phyloP scores from a whole-genome alignment of 1,284 basidiomycete species.

The Coriolopsis trogii region DNA sequence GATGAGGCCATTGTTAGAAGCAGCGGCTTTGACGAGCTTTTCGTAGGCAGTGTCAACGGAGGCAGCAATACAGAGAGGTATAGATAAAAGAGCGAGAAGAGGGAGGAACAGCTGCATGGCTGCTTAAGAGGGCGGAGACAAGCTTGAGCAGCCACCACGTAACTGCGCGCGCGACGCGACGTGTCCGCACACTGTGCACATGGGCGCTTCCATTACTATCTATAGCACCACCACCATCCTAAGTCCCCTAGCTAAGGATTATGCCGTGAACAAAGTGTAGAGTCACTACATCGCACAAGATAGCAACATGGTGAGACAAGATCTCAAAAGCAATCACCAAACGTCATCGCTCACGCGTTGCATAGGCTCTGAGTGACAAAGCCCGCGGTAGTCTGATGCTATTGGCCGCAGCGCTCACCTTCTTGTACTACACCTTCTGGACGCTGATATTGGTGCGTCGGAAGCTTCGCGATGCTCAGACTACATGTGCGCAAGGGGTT shows the following conservation, averaged over 20 bases:
- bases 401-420: conserved; percentile 73
- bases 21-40: conserved; percentile 66
- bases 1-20: conserved; percentile 76
- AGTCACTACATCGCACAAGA: neutral
- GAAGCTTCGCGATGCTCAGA: too few species aligned
- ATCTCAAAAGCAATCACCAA: neutral
- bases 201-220: too few species aligned
- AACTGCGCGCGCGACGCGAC: conserved; percentile 32
- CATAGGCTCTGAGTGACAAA: conserved; percentile 81
- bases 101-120: conserved; percentile 43
- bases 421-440: conserved; percentile 92
- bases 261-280: neutral
- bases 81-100: conserved; percentile 47
- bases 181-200: conserved; percentile 20
- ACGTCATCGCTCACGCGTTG: neutral
- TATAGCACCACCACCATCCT: too few species aligned
- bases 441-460: conserved; percentile 87
- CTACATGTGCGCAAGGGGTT: too few species aligned
- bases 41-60: conserved; percentile 44
- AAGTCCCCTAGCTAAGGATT: too few species aligned
- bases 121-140: conserved; percentile 14
- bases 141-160: conserved; percentile 12
- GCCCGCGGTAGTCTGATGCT: conserved; percentile 81
- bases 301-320: conserved; percentile 2
- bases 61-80: conserved; percentile 49